These are phyloP conservation scores for Fusarium metavorans DNA, from an alignment of 2,329 filamentous ascomycete species.

Conservation along the genomic window DNA sequence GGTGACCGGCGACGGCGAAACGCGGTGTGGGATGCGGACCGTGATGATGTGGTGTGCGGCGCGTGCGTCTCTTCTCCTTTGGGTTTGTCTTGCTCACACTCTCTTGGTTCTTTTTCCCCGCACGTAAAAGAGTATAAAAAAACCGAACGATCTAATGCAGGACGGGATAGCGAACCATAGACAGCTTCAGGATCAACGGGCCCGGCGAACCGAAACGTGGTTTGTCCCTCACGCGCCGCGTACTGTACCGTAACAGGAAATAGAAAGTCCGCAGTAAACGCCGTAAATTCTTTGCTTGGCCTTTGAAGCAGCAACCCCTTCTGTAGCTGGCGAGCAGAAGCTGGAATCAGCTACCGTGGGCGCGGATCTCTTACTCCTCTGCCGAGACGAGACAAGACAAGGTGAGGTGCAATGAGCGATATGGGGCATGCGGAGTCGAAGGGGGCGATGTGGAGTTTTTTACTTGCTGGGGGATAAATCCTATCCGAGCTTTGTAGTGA, in stretches of 20 bases:
- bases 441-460: constrained; percentile 24
- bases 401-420: constrained; percentile 9
- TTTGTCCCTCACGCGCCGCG: not conserved
- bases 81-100: not conserved
- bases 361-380: constrained; percentile 21
- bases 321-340: not conserved
- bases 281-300: not conserved
- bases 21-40: not conserved
- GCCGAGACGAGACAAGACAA: constrained; percentile 2
- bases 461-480: constrained; percentile 10
- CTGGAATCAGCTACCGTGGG: not conserved
- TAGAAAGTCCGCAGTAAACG: not conserved
- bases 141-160: constrained; percentile 14
- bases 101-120: constrained; percentile 7
- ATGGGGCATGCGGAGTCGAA: constrained; percentile 34
- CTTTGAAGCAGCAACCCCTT: not conserved
- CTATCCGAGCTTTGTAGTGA: not conserved
- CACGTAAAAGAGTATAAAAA: constrained; percentile 1
- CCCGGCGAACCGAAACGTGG: not conserved
- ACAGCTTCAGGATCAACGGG: not conserved
- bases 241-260: not conserved
- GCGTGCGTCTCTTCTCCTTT: not conserved
- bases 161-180: not conserved
- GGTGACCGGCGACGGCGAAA: constrained; percentile 3
- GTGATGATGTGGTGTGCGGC: not conserved